Base-by-base conservation (phyloP, 306 rosid genomes). In the Dryas octopetala region DNA sequence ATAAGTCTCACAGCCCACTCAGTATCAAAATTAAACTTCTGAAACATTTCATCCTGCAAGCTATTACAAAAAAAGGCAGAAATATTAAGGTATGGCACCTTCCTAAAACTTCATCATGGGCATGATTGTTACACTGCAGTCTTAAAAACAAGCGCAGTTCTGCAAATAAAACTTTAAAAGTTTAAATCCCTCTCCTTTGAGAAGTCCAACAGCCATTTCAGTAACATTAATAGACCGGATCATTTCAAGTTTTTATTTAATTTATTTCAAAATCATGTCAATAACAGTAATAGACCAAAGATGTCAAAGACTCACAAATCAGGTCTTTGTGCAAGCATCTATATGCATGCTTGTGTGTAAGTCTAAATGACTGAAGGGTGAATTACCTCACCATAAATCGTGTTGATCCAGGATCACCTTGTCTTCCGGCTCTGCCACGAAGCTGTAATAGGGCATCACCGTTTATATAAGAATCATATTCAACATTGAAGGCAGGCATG, bases 1-100 rank as follows among this genome's bases (percentile, higher is more conserved):
- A 95, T 95, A 77, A 95, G 93, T 75, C 89, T 84, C 74, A 91
- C 96, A 41, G 97, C 98, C 98, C 98, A 95, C 79, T 91, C 96
- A 49, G 95, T 95, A 80, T 95, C 98, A 85, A 91, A 91, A 85
- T 95, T 91, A 71, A 95, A 95, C 87, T 95, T 95, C 63, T 79
- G 97, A 83, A 95, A 91, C 97, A 95, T 95, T 86, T 95, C 97
- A 76, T 95, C 98, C 91, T 95, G 98, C 93, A 95, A 85, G 81
- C 98, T 95, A 77, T 83, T 73, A 79, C 76, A 84, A 78, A 62
- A 62, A 72, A 73, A 46, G 51, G 55, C 40, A 81, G 78, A 78
- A 79, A 81, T 76, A 47, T 32, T 80, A 57, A 51, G 71, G 16
- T 50, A 43, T 47, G 67, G 57, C 48, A 75, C 73, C 53, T 8